Base-by-base conservation (phyloP, 805 yeast species). In the Scheffersomyces lignosus region DNA sequence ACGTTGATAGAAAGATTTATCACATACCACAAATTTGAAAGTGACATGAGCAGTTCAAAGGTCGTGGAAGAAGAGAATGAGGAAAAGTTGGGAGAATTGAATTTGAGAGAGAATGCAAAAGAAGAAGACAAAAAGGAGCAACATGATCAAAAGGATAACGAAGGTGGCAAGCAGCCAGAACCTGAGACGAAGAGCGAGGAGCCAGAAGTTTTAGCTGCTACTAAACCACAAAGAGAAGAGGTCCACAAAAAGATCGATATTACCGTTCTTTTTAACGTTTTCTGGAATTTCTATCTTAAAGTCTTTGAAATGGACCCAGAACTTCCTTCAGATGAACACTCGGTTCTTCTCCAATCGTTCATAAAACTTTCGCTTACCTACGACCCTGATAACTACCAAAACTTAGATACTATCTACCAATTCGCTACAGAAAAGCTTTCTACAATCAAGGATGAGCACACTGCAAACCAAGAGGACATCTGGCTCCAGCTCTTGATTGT, bases 1-100 rank as follows among this genome's bases (percentile, higher is more conserved):
- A 77, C 90, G 0, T 69, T 93, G 53, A 79, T 91, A 36, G 82
- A 83, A 29, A 73, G 97, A 42, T 71, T 87, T 37, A 70, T 83
- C 5, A 72, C 70, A 26, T 83, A 70, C 54, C 59, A 58, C 29
- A 55, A 58, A 22, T 54, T 39, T 33, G 59, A 54, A 31, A 40
- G 34, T 9, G 60, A 54, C 27, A 31, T 44, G 18, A 10, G 78
- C 33, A 71, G 68, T 36, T 45, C 54, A 15, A 58, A 22, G 29
- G 34, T 30, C 10, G 25, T 13, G 5, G 18, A 60, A 27, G 48
- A 52, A 27, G 28, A 15, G 4, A 30, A 34, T 15, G 34, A 32
- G 12, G 33, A 22, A 3, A 29, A 14, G 4, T 10, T 27, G 36
- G 22, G 32, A 10, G 36, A 49, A 35, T 37, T 26, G 34, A 37